These are phyloP conservation scores for Macadamia integrifolia DNA, from an alignment of 164 flowering plant genomes.

Conservation along the genomic window DNA sequence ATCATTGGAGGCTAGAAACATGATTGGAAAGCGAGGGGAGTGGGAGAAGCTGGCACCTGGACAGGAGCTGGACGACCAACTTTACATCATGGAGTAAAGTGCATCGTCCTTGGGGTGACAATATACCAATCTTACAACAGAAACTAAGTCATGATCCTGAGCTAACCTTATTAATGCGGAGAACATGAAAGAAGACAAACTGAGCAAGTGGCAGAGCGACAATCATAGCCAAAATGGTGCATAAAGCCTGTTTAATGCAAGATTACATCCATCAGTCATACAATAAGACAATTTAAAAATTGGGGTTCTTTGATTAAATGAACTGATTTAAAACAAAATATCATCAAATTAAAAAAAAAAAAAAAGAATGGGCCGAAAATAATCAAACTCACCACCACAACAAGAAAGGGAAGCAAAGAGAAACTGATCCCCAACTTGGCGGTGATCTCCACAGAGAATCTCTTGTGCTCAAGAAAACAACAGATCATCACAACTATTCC, in stretches of 20 bases:
- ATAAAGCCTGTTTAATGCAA: conserved; percentile 53
- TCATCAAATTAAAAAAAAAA: background rate
- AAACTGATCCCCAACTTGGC: conserved; percentile 96
- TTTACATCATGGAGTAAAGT: too few species aligned
- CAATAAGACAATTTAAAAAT: background rate
- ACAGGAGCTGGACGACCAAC: too few species aligned
- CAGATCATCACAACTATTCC: conserved; percentile 82
- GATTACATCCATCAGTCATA: background rate
- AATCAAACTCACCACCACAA: conserved; percentile 66
- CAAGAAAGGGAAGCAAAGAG: conserved; percentile 76
- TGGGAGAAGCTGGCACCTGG: too few species aligned
- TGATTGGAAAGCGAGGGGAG: too few species aligned
- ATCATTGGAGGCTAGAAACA: background rate
- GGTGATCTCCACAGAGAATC: conserved; percentile 58
- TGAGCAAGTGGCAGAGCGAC: conserved; percentile 92
- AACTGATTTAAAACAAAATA: too few species aligned
- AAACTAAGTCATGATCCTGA: background rate
- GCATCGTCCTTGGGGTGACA: too few species aligned
- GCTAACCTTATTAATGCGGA: conserved; percentile 82
- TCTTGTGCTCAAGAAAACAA: conserved; percentile 79
- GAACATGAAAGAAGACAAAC: conserved; percentile 97
- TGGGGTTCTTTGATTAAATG: too few species aligned
- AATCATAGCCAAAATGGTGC: conserved; percentile 91
- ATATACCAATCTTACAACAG: background rate
- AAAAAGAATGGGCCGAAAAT: background rate